Conservation (phyloP, 805 yeast species). For the Pichia paraexigua region DNA sequence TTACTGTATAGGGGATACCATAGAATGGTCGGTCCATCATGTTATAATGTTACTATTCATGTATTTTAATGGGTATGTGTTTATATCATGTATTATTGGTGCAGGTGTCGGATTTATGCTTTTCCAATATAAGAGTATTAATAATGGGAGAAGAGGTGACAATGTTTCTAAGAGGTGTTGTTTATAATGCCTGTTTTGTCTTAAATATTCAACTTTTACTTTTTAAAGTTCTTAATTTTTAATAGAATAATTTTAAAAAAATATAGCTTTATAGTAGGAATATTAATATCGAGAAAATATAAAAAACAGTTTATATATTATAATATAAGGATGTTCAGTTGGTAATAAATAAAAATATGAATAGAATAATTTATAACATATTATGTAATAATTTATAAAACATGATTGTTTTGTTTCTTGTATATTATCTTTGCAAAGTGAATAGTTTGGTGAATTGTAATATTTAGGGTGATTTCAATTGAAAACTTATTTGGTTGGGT, state of each 20-base stretch:
- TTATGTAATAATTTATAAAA: background rate
- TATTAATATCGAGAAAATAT: background rate
- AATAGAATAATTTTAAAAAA: background rate
- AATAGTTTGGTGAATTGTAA: background rate
- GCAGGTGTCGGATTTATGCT: constrained; percentile 15
- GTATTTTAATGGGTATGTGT: constrained; percentile 17
- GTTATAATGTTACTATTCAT: constrained; percentile 15
- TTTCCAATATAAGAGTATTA: constrained; percentile 9
- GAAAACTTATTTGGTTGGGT: constrained; percentile 54
- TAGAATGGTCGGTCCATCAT: constrained; percentile 17
- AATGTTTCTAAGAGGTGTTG: constrained; percentile 16
- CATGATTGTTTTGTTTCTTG: background rate
- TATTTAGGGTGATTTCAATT: background rate
- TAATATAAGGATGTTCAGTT: background rate
- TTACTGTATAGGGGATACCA: constrained; percentile 11
- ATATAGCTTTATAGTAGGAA: background rate
- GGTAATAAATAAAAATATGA: background rate
- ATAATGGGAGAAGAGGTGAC: constrained; percentile 3
- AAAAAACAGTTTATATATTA: background rate
- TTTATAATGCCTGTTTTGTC: constrained; percentile 4
- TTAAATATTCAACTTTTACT: background rate
- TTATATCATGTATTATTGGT: constrained; percentile 17
- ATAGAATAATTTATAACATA: background rate
- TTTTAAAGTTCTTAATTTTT: background rate
- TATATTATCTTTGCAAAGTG: background rate